phyloP scores from a whole-genome alignment of 768 basidiomycete genomes.

The Pleurotus eryngii region DNA sequence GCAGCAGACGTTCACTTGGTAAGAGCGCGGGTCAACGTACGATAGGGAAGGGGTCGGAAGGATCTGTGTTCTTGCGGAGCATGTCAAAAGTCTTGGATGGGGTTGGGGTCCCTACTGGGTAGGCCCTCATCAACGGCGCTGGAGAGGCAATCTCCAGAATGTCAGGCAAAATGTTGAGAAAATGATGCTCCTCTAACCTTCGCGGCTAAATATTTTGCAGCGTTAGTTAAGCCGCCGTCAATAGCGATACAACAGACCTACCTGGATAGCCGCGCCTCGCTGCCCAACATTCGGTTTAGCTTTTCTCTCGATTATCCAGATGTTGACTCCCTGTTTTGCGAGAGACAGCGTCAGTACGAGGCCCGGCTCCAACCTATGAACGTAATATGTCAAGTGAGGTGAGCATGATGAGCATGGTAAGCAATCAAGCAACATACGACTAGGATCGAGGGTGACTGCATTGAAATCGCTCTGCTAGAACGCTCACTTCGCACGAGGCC shows the following conservation, averaged over 20 bases:
- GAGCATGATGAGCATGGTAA: not conserved
- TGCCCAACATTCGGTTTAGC: conserved; percentile 29
- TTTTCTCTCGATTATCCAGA: conserved; percentile 52
- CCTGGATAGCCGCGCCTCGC: conserved; percentile 37
- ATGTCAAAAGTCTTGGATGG: conserved; percentile 2
- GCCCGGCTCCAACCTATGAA: conserved; percentile 40
- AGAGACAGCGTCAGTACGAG: conserved; percentile 39
- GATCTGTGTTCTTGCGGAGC: not conserved
- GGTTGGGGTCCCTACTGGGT: not conserved
- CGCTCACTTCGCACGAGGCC: too few species aligned
- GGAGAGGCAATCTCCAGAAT: not conserved
- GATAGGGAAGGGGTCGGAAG: not conserved
- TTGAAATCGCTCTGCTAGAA: not conserved
- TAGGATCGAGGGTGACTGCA: not conserved
- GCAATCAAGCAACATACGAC: not conserved
- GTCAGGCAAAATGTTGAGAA: conserved; percentile 11
- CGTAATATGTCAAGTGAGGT: not conserved
- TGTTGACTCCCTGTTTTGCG: conserved; percentile 39
- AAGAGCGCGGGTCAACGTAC: not conserved
- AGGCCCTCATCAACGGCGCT: not conserved
- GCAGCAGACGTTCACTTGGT: not conserved
- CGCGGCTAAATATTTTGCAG: conserved; percentile 13
- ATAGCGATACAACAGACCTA: conserved; percentile 7
- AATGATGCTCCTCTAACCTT: conserved; percentile 7
- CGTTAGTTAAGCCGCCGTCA: not conserved